These are phyloP conservation scores for Xylariales sp. DNA, from an alignment of 2,329 filamentous ascomycete genomes.

Conservation along the genomic window DNA sequence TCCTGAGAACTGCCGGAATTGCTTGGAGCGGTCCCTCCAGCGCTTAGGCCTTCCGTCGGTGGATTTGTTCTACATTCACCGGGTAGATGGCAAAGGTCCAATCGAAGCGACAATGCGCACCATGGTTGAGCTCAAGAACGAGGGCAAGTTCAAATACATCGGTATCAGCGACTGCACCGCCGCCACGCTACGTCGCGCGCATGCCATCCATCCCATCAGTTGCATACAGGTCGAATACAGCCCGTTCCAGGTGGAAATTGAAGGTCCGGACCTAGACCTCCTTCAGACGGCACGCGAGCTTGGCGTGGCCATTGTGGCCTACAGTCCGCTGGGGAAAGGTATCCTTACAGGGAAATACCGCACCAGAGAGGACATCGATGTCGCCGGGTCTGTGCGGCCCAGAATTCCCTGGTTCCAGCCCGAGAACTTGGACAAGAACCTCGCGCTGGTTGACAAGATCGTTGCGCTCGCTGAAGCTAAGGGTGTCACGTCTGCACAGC, in stretches of 20 bases:
- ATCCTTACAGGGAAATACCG: slow-evolving; percentile 48
- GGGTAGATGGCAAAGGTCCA: slow-evolving; percentile 39
- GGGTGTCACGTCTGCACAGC: slow-evolving; percentile 48
- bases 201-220: slow-evolving; percentile 42
- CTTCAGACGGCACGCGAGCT: slow-evolving; percentile 54
- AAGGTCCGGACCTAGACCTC: slow-evolving; percentile 43
- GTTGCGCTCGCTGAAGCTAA: slow-evolving; percentile 48
- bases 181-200: slow-evolving; percentile 44
- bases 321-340: slow-evolving; percentile 56
- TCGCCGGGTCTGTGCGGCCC: slow-evolving; percentile 40
- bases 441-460: slow-evolving; percentile 48
- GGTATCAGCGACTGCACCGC: slow-evolving; percentile 50
- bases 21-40: slow-evolving; percentile 31
- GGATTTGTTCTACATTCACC: slow-evolving; percentile 53
- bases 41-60: slow-evolving; percentile 46
- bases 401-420: slow-evolving; percentile 45
- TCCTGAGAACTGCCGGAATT: slow-evolving; percentile 19
- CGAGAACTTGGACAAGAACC: slow-evolving; percentile 52
- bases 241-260: slow-evolving; percentile 53
- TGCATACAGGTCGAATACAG: slow-evolving; percentile 50
- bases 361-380: slow-evolving; percentile 39
- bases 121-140: slow-evolving; percentile 41
- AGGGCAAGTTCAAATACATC: slow-evolving; percentile 54
- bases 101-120: slow-evolving; percentile 45
- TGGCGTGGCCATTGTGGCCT: slow-evolving; percentile 52